Conservation (phyloP, 495 filamentous ascomycete genomes). For the Aspergillus olivimuriae region DNA sequence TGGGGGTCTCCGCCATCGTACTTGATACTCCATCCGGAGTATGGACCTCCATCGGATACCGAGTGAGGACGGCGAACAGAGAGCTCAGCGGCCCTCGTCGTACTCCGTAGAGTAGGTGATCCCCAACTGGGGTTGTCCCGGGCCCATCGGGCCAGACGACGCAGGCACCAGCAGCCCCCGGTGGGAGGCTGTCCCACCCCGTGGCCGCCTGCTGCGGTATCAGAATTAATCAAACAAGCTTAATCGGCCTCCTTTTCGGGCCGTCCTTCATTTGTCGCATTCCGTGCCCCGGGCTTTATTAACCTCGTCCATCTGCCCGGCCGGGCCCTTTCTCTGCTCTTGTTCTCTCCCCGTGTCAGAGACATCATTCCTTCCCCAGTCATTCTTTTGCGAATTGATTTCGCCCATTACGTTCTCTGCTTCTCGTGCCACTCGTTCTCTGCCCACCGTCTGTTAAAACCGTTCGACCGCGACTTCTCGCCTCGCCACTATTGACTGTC, state of each 20-base stretch:
- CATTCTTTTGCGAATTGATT: slow-evolving; percentile 47
- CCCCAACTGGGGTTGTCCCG: too few relatives aligned
- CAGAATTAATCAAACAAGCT: not conserved
- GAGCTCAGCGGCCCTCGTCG: too few relatives aligned
- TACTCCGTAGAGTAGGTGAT: too few relatives aligned
- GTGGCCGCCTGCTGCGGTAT: too few relatives aligned
- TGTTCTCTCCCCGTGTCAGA: slow-evolving; percentile 20
- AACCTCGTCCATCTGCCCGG: slow-evolving; percentile 8
- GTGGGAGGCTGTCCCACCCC: too few relatives aligned
- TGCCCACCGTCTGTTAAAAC: slow-evolving; percentile 8
- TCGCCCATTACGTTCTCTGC: slow-evolving; percentile 31
- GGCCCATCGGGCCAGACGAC: too few relatives aligned
- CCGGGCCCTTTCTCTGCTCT: slow-evolving; percentile 6
- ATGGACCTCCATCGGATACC: too few relatives aligned
- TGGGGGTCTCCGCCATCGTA: too few relatives aligned
- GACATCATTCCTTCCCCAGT: slow-evolving; percentile 33
- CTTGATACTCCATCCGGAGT: too few relatives aligned
- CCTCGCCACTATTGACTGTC: slow-evolving; percentile 32
- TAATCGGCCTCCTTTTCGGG: not conserved
- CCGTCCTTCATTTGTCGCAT: not conserved
- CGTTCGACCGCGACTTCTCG: too few relatives aligned
- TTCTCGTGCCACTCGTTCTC: not conserved
- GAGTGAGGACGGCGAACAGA: too few relatives aligned
- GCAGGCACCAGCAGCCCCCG: too few relatives aligned
- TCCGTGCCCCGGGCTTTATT: not conserved